A percentile compares a stretch with the other conserved stretches of the same genome.
phyloP scores from a whole-genome alignment of 805 yeast species.

The Cyberlindnera meyerae region DNA sequence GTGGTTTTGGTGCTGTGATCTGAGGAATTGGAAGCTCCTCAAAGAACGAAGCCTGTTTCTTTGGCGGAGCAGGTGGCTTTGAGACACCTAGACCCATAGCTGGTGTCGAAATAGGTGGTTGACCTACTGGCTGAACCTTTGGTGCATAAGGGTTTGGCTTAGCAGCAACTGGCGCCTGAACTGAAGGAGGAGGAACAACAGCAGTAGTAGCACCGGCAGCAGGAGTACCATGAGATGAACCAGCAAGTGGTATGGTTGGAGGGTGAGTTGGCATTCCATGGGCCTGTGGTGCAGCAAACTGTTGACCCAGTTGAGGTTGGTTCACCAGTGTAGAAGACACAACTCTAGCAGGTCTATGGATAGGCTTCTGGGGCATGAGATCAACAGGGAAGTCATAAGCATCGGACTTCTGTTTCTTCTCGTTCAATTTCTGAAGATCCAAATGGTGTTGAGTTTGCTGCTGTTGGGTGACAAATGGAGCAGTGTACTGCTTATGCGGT shows the following conservation, averaged over 20 bases:
- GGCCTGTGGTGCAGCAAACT: conserved; percentile 6
- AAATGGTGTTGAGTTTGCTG: conserved; percentile 13
- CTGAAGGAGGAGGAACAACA: too few relatives aligned
- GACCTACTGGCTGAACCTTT: not conserved
- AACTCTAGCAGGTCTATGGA: conserved; percentile 14
- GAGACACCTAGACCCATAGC: too few relatives aligned
- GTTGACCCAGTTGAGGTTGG: conserved; percentile 11
- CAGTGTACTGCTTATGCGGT: conserved; percentile 2
- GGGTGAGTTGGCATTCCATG: not conserved
- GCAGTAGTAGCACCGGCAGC: too few relatives aligned
- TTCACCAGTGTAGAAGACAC: conserved; percentile 20
- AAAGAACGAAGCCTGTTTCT: conserved; percentile 42
- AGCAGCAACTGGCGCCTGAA: not conserved
- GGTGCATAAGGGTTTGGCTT: conserved; percentile 3
- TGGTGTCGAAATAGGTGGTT: too few relatives aligned
- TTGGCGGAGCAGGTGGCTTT: conserved; percentile 22
- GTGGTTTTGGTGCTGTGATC: conserved; percentile 11
- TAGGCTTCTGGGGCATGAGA: conserved; percentile 37
- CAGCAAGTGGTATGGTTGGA: not conserved
- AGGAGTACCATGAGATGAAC: not conserved
- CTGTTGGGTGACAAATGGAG: conserved; percentile 5
- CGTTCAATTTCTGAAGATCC: conserved; percentile 32
- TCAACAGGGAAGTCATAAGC: conserved; percentile 72
- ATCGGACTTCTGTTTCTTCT: conserved; percentile 59
- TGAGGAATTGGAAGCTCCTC: conserved; percentile 50